These are phyloP conservation scores for Colletotrichum limetticola DNA, from an alignment of 2,329 filamentous ascomycete genomes.

Conservation along the genomic window DNA sequence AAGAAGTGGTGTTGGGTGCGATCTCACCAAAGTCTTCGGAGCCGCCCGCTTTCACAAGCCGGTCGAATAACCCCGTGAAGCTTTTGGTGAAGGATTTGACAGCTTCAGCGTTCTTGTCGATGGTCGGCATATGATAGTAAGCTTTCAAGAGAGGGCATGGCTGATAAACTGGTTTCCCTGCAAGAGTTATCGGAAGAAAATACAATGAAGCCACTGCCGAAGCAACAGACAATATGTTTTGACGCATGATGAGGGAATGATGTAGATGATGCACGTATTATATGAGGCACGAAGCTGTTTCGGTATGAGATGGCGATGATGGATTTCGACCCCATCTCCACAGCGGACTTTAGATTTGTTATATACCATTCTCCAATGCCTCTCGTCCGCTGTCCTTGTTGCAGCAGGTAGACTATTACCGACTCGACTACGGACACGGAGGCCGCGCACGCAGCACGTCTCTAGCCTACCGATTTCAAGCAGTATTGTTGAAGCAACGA, in stretches of 20 bases:
- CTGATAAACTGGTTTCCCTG: constrained; percentile 24
- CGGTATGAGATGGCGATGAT: not conserved
- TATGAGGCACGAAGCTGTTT: not conserved
- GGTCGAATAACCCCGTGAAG: constrained; percentile 37
- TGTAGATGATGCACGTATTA: not conserved
- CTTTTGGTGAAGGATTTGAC: constrained; percentile 29
- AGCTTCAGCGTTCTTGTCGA: constrained; percentile 24
- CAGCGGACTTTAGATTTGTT: not conserved
- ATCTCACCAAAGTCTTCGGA: constrained; percentile 39
- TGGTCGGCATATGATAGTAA: constrained; percentile 36
- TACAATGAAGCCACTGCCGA: not conserved
- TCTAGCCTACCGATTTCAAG: not conserved
- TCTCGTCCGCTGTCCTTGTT: not conserved
- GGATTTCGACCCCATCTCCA: not conserved
- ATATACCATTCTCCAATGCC: not conserved
- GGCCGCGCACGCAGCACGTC: not conserved
- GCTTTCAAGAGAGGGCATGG: constrained; percentile 36
- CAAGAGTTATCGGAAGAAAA: not conserved
- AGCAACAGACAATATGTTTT: not conserved
- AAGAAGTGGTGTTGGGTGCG: constrained; percentile 41
- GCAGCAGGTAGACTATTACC: not conserved
- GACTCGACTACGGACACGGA: not conserved
- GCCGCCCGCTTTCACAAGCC: constrained; percentile 35
- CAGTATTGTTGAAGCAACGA: not conserved
- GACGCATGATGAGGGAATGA: not conserved